phyloP scores from a whole-genome alignment of 2,329 filamentous ascomycete species.

The Penicillium griseofulvum region DNA sequence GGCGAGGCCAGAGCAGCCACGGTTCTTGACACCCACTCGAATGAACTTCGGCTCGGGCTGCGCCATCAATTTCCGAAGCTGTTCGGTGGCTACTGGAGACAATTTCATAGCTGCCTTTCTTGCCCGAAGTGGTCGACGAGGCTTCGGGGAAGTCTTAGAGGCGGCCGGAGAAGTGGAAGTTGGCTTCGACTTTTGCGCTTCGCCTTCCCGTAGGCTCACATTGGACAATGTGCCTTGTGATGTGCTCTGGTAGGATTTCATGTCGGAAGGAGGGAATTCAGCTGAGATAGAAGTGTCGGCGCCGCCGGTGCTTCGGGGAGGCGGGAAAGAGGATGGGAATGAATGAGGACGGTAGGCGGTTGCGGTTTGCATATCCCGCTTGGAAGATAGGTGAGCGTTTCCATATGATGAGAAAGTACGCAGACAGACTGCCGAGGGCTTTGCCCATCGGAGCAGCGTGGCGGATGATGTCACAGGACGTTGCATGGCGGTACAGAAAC shows the following conservation, averaged over 20 bases:
- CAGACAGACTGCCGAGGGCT: constrained; percentile 38
- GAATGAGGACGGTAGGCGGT: constrained; percentile 62
- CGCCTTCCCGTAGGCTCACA: constrained; percentile 58
- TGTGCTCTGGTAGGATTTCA: constrained; percentile 45
- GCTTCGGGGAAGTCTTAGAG: constrained; percentile 49
- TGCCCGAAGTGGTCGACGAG: constrained; percentile 68
- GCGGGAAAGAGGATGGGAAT: constrained; percentile 56
- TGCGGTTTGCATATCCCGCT: constrained; percentile 63
- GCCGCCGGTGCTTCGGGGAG: constrained; percentile 57
- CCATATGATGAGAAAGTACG: constrained; percentile 51
- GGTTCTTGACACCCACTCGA: constrained; percentile 88
- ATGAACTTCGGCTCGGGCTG: constrained; percentile 90
- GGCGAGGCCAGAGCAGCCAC: constrained; percentile 87
- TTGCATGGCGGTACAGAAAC: constrained; percentile 36
- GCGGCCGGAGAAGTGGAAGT: constrained; percentile 34
- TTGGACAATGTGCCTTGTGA: constrained; percentile 36
- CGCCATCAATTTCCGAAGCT: constrained; percentile 72
- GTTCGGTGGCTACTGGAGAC: constrained; percentile 73
- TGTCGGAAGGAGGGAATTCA: constrained; percentile 49
- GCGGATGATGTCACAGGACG: constrained; percentile 49
- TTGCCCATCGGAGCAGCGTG: constrained; percentile 40
- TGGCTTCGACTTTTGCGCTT: constrained; percentile 65
- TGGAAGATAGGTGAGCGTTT: constrained; percentile 49
- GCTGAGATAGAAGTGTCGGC: constrained; percentile 62
- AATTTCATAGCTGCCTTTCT: constrained; percentile 91